These are phyloP conservation scores for Chrysanthemum seticuspe DNA, from an alignment of 129 eudicot genomes.

Conservation along the genomic window DNA sequence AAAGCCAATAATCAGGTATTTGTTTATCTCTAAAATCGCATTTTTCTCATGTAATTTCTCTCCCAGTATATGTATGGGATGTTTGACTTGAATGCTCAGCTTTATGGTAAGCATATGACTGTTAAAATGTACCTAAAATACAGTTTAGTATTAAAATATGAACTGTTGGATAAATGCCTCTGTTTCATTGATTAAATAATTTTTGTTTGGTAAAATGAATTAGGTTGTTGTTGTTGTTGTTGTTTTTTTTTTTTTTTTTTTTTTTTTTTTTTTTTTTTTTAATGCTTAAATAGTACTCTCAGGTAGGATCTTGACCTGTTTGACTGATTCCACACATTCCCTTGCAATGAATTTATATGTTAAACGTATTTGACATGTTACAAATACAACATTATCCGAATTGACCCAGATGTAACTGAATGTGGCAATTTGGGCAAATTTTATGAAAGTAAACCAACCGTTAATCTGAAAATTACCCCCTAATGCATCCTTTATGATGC, in stretches of 20 bases:
- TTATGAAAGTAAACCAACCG: background rate
- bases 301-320: background rate
- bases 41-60: background rate
- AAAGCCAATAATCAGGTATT: conserved; percentile 64
- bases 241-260: too few species aligned
- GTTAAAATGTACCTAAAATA: too few species aligned
- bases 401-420: background rate
- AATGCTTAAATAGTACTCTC: background rate
- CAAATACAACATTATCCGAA: background rate
- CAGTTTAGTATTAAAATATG: too few species aligned
- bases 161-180: too few species aligned
- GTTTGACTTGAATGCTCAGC: background rate
- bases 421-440: too few species aligned
- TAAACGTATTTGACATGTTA: background rate
- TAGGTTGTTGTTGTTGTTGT: too few species aligned
- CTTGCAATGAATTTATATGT: background rate
- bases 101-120: background rate
- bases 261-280: too few species aligned
- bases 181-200: too few species aligned
- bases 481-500: too few species aligned
- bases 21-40: background rate
- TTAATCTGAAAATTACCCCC: background rate
- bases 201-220: background rate
- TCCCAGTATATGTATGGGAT: background rate
- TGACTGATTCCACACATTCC: background rate